phyloP scores from a whole-genome alignment of 768 basidiomycete genomes.

The Rhizopogon vinicolor region DNA sequence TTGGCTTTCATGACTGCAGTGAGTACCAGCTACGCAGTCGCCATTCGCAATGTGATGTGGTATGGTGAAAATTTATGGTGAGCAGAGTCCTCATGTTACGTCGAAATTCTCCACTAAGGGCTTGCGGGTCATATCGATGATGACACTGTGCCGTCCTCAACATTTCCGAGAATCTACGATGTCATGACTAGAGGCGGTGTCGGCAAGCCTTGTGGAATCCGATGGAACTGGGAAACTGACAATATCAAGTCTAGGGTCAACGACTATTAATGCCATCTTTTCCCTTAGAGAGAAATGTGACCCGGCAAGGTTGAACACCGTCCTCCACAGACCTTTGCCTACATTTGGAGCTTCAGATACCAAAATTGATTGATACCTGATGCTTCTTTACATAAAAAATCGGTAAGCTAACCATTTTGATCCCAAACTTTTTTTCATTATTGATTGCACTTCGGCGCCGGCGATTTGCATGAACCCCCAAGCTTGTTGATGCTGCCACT shows the following conservation, averaged over 20 bases:
- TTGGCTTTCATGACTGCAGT: too few species aligned
- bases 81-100: background rate
- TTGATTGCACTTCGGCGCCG: too few species aligned
- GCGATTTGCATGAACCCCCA: too few species aligned
- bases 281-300: background rate
- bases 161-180: background rate
- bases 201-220: background rate
- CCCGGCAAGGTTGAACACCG: background rate
- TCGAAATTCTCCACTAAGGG: background rate
- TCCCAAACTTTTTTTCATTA: too few species aligned
- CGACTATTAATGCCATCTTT: background rate
- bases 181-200: background rate
- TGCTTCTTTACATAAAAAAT: background rate
- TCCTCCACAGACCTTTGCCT: too few species aligned
- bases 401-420: too few species aligned
- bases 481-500: too few species aligned
- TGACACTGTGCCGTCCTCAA: too few species aligned
- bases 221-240: background rate
- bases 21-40: background rate
- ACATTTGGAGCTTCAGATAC: background rate
- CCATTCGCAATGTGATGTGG: background rate
- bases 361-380: background rate
- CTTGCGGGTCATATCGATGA: background rate
- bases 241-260: background rate
- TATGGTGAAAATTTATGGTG: background rate